These are phyloP conservation scores for Cadophora sp. DNA, from an alignment of 2,329 filamentous ascomycete genomes.

Conservation along the genomic window DNA sequence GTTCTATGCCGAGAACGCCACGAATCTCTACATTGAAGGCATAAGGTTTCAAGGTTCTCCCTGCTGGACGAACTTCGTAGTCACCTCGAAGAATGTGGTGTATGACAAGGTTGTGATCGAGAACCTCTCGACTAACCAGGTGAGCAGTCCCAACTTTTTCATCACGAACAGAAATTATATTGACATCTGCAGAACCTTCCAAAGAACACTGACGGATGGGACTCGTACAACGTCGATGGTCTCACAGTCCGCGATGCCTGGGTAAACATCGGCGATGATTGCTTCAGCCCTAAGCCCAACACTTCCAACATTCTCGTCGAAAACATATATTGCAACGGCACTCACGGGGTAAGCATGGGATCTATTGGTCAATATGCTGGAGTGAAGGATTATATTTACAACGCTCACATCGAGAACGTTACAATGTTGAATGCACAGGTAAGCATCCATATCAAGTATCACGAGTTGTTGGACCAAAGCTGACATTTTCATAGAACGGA, in stretches of 20 bases:
- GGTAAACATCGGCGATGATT: constrained; percentile 65
- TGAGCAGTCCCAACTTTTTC: not conserved
- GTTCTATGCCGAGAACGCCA: constrained; percentile 67
- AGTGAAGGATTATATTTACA: constrained; percentile 60
- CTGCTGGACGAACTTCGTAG: constrained; percentile 69
- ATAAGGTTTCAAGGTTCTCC: constrained; percentile 66
- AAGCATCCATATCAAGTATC: constrained; percentile 35
- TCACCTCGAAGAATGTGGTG: constrained; percentile 60
- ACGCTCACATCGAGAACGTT: constrained; percentile 65
- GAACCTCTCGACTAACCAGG: constrained; percentile 56
- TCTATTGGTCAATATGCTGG: constrained; percentile 63
- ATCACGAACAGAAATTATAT: not conserved
- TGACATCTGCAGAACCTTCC: constrained; percentile 52
- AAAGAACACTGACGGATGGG: constrained; percentile 70
- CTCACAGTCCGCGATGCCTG: constrained; percentile 58
- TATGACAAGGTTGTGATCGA: constrained; percentile 62
- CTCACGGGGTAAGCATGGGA: constrained; percentile 63
- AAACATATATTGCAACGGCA: constrained; percentile 67
- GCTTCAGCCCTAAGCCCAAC: constrained; percentile 67
- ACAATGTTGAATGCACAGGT: constrained; percentile 59
- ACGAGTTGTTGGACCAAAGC: not conserved
- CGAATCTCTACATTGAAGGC: constrained; percentile 61
- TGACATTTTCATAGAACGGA: constrained; percentile 50
- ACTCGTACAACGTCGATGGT: constrained; percentile 63
- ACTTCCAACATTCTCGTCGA: constrained; percentile 63